Conservation (phyloP, 202 grass and related monocot species). For the Eragrostis tef region DNA sequence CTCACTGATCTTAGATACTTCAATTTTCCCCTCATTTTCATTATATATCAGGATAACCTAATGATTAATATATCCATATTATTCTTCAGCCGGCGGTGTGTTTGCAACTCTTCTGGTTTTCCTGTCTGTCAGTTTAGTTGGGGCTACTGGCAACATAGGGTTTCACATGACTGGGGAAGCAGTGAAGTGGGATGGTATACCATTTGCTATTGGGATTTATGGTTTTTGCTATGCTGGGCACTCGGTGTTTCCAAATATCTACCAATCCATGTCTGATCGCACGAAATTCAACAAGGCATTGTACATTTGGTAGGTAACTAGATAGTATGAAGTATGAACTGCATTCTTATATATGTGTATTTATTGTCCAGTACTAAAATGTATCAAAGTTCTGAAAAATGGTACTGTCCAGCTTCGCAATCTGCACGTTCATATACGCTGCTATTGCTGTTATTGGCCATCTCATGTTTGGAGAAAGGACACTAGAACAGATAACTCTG, state of each 20-base stretch:
- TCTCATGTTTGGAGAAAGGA: conserved; percentile 86
- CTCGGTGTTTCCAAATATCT: conserved; percentile 94
- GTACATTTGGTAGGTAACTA: conserved; percentile 10
- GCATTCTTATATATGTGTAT: not conserved
- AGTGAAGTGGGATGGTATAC: conserved; percentile 71
- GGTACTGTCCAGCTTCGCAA: conserved; percentile 58
- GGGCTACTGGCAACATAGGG: conserved; percentile 56
- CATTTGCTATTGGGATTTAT: conserved; percentile 87
- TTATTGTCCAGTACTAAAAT: not conserved
- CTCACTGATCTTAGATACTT: conserved; percentile 20
- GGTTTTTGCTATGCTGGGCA: conserved; percentile 90
- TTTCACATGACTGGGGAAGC: conserved; percentile 70
- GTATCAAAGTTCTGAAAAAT: not conserved
- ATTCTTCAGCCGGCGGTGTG: conserved; percentile 69
- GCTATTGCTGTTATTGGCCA: conserved; percentile 73
- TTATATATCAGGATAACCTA: not conserved
- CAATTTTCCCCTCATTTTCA: not conserved
- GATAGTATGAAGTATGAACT: conserved; percentile 56
- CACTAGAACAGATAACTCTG: conserved; percentile 82
- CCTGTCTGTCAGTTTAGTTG: conserved; percentile 66
- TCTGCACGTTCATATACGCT: conserved; percentile 79
- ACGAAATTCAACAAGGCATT: conserved; percentile 80
- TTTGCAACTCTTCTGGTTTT: conserved; percentile 78
- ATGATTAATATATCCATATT: not conserved
- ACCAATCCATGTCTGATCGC: conserved; percentile 91